phyloP scores from a whole-genome alignment of 2,329 filamentous ascomycete species.

The Decorospora gaudefroyi region DNA sequence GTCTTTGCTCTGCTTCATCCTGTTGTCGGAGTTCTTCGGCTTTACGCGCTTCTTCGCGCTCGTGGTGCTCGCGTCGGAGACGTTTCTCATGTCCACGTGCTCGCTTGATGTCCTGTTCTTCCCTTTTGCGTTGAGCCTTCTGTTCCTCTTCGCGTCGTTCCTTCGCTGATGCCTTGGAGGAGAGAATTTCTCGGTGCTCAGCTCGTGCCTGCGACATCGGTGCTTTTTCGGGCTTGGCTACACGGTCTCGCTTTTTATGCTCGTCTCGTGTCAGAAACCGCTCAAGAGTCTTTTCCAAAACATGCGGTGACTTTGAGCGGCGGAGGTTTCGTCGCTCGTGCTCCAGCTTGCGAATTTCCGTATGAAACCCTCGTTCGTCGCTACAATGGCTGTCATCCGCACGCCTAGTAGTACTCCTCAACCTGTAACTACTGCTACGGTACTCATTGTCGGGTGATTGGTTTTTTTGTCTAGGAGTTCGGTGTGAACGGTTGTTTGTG shows the following conservation, averaged over 20 bases:
- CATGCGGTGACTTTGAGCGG: not conserved
- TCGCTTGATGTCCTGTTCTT: not conserved
- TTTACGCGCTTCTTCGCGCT: not conserved
- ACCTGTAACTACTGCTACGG: not conserved
- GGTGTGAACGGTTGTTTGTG: not conserved
- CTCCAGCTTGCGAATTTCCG: not conserved
- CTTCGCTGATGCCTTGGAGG: not conserved
- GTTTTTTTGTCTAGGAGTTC: not conserved
- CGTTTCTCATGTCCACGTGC: not conserved
- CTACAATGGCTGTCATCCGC: not conserved
- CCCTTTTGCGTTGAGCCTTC: not conserved
- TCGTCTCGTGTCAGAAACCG: not conserved
- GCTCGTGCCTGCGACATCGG: not conserved
- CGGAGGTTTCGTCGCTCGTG: not conserved
- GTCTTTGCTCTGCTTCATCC: not conserved
- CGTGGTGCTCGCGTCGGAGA: not conserved
- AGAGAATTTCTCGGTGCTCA: not conserved
- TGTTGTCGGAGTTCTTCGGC: not conserved
- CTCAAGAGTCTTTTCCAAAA: not conserved
- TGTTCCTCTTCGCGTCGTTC: not conserved
- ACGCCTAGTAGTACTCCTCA: not conserved
- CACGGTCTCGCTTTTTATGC: not conserved
- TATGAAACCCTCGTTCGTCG: not conserved
- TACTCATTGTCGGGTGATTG: not conserved
- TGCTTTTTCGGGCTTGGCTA: not conserved